These are phyloP conservation scores for Urostyla sp. DNA, from an alignment of 73 alveolate genomes.

Conservation along the genomic window DNA sequence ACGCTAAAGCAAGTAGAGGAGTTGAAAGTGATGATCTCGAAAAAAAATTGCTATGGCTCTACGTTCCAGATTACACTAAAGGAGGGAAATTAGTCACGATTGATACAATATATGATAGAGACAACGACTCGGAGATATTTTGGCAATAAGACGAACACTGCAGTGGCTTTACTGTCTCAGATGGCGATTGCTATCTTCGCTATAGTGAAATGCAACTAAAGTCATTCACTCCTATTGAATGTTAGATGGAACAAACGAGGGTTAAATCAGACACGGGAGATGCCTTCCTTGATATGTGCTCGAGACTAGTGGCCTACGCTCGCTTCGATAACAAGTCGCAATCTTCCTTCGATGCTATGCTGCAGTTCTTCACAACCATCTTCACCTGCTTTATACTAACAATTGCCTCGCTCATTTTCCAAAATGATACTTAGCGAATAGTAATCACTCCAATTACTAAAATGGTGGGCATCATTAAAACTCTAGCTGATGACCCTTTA, in stretches of 20 bases:
- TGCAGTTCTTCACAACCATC: conserved; percentile 67
- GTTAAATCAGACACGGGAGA: no score
- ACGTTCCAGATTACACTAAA: conserved; percentile 61
- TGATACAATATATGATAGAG: conserved; percentile 4
- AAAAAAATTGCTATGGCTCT: conserved; percentile 70
- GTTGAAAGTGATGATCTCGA: conserved; percentile 54
- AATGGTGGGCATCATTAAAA: conserved; percentile 74
- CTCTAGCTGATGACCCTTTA: conserved; percentile 82
- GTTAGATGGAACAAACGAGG: no score
- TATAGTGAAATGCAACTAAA: conserved; percentile 68
- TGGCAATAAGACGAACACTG: conserved; percentile 68
- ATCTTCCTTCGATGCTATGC: conserved; percentile 44
- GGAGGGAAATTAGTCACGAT: conserved; percentile 50
- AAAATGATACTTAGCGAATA: conserved; percentile 75
- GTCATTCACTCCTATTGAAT: conserved; percentile 61
- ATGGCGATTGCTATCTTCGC: conserved; percentile 54
- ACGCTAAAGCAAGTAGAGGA: conserved; percentile 43
- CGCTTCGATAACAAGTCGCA: conserved; percentile 56
- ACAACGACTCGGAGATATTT: conserved; percentile 1
- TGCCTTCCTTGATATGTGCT: conserved; percentile 54
- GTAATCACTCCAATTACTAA: conserved; percentile 83
- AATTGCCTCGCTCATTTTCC: conserved; percentile 71
- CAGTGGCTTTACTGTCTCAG: conserved; percentile 68
- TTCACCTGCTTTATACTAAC: conserved; percentile 76
- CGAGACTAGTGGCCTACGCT: conserved; percentile 73